A percentile compares a stretch with the other conserved stretches of the same genome.
Evolutionary conservation across 495 filamentous ascomycete genomes (phyloP).

Genomic region (Neurospora tetrasperma): DNA sequence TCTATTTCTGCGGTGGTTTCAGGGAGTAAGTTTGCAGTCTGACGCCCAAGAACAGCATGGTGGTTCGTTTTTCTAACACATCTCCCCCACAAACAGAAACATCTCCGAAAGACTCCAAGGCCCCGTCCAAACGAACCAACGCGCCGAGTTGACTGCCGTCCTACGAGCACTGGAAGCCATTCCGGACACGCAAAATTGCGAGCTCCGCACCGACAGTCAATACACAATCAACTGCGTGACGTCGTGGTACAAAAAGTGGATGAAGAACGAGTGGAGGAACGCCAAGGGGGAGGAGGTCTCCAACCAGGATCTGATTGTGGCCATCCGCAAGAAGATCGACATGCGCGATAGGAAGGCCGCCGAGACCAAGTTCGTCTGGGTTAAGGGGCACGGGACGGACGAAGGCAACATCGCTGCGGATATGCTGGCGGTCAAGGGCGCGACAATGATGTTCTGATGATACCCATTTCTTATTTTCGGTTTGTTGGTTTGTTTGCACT

Average conservation of each 20-base stretch:
- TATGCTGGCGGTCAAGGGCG: constrained; percentile 56
- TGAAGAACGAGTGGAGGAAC: constrained; percentile 69
- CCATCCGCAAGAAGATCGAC: constrained; percentile 61
- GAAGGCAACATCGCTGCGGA: constrained; percentile 75
- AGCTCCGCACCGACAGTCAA: constrained; percentile 71
- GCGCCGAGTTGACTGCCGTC: constrained; percentile 85
- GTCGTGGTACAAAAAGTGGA: constrained; percentile 73
- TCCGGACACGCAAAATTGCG: constrained; percentile 39
- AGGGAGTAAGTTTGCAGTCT: constrained; percentile 41
- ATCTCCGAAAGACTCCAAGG: constrained; percentile 73
- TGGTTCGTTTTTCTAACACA: background rate
- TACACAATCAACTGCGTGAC: constrained; percentile 90
- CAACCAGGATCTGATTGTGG: constrained; percentile 75
- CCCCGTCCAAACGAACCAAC: constrained; percentile 78
- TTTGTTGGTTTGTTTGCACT: background rate
- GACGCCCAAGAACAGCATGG: background rate
- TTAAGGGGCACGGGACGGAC: constrained; percentile 68
- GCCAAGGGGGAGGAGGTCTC: constrained; percentile 58
- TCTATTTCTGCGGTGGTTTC: constrained; percentile 71
- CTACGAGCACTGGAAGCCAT: constrained; percentile 71
- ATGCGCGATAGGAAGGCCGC: constrained; percentile 50
- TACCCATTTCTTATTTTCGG: constrained; percentile 4
- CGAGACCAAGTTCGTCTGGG: constrained; percentile 67
- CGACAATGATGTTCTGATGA: constrained; percentile 11
- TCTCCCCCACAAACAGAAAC: constrained; percentile 36